These are phyloP conservation scores for Gossypium herbaceum DNA, from an alignment of 345 rosid species.

Conservation along the genomic window DNA sequence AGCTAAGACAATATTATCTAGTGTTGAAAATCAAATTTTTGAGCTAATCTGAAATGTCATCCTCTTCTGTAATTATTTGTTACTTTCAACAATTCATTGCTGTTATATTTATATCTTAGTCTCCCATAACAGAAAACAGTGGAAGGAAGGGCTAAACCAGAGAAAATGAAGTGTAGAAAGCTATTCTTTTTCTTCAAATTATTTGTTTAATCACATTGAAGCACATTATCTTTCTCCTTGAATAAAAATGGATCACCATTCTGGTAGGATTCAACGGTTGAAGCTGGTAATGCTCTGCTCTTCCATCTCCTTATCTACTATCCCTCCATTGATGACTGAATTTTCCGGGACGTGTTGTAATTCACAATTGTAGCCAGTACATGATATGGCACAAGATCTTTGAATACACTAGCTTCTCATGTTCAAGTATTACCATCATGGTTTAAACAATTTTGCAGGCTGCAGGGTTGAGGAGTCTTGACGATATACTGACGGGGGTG, in stretches of 20 bases:
- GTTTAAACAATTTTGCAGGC: slow-evolving; percentile 24
- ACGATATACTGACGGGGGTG: slow-evolving; percentile 41
- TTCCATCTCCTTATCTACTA: no score
- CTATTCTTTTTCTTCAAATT: no score
- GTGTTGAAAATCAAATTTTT: slow-evolving; percentile 22
- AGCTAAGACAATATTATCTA: slow-evolving; percentile 25
- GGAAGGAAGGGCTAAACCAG: not conserved
- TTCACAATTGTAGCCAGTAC: not conserved
- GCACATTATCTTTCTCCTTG: not conserved
- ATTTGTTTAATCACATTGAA: not conserved
- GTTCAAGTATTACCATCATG: slow-evolving; percentile 17
- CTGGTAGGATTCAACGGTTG: not conserved
- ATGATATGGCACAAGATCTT: not conserved
- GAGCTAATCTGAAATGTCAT: slow-evolving; percentile 14
- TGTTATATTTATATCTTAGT: not conserved
- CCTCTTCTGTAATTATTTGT: slow-evolving; percentile 20
- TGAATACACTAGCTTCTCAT: not conserved
- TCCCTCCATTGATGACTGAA: no score
- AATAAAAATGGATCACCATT: not conserved
- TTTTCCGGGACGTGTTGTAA: no score
- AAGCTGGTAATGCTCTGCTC: no score
- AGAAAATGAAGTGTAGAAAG: not conserved
- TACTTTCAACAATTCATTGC: not conserved
- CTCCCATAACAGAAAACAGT: not conserved
- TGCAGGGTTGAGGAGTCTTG: slow-evolving; percentile 36